Conservation (phyloP, 176 grass and related monocot species). For the Triticum monococcum region DNA sequence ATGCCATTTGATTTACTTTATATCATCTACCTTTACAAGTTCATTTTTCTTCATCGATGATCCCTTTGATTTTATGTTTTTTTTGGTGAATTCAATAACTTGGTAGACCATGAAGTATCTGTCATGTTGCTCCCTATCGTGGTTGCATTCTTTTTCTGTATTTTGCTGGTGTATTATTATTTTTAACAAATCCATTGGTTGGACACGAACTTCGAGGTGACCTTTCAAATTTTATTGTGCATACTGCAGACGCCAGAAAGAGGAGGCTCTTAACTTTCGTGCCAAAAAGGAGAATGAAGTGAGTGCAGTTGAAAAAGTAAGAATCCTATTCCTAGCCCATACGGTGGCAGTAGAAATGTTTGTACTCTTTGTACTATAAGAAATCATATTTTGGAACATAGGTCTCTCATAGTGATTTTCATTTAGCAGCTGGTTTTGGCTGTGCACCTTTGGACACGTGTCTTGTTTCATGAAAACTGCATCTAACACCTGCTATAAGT, state of each 20-base stretch:
- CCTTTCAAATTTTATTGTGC: conserved; percentile 28
- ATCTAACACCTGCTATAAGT: conserved; percentile 12
- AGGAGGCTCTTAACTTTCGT: conserved; percentile 96
- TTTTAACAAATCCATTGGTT: not conserved
- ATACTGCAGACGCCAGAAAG: conserved; percentile 80
- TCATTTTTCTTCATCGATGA: not conserved
- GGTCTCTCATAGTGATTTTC: not conserved
- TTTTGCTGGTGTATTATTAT: not conserved
- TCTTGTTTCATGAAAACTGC: conserved; percentile 12
- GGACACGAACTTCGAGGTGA: not conserved
- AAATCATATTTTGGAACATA: not conserved
- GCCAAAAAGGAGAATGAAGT: conserved; percentile 84
- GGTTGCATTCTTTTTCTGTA: not conserved
- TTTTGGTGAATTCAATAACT: not conserved
- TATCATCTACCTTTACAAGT: conserved; percentile 11
- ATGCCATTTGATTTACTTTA: conserved; percentile 29
- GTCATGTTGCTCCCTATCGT: not conserved
- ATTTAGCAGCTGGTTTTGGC: conserved; percentile 14
- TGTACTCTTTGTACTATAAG: conserved; percentile 14
- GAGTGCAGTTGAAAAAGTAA: conserved; percentile 72
- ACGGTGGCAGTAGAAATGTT: conserved; percentile 7
- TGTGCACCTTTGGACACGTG: not conserved
- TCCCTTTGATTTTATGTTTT: conserved; percentile 8
- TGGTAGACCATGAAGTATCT: conserved; percentile 16
- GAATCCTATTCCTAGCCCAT: conserved; percentile 17